Conservation (phyloP, 257 asterid genomes). For the Nicotiana knightiana region DNA sequence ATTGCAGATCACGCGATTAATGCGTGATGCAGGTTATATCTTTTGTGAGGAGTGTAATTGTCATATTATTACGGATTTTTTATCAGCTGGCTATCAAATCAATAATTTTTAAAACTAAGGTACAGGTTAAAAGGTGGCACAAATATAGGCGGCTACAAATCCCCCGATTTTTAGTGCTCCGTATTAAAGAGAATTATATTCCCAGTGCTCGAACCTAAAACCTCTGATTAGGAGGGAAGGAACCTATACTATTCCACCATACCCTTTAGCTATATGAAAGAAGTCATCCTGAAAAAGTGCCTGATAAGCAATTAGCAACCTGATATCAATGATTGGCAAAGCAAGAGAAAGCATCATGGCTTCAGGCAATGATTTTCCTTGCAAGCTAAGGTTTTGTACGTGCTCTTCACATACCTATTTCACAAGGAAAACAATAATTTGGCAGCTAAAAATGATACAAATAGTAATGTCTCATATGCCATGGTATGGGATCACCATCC, state of each 20-base stretch:
- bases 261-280: neutral
- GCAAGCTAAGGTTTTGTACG: neutral
- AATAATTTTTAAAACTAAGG: too few species aligned
- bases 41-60: too few species aligned
- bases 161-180: too few species aligned
- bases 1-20: too few species aligned
- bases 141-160: too few species aligned
- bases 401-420: neutral
- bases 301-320: constrained; percentile 10
- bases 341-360: neutral
- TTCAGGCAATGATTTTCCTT: neutral
- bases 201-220: too few species aligned
- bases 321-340: neutral
- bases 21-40: too few species aligned
- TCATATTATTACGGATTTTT: too few species aligned
- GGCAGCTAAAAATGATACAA: neutral
- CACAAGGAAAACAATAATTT: neutral
- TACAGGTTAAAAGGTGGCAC: too few species aligned
- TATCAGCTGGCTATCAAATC: too few species aligned
- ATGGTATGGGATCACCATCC: neutral
- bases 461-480: neutral
- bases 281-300: neutral
- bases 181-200: too few species aligned
- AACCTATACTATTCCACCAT: too few species aligned
- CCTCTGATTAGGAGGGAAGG: neutral